Evolutionary conservation across 345 rosid species (phyloP).

Genomic region (Viola odorata): DNA sequence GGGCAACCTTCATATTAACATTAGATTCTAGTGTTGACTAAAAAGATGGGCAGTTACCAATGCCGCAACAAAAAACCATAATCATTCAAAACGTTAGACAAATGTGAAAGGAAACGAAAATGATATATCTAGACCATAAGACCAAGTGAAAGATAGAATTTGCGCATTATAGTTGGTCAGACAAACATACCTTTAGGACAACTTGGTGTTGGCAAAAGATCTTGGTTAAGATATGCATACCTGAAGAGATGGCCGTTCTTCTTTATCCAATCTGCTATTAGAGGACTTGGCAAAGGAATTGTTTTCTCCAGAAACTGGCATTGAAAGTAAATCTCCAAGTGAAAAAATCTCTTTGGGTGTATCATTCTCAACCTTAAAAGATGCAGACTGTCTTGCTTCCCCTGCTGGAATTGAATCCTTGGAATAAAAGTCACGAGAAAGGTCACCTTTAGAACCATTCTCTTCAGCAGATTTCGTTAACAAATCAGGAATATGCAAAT

Average conservation of each 20-base stretch:
- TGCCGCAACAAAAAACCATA: neutral
- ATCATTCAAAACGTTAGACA: neutral
- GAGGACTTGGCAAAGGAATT: conserved; percentile 16
- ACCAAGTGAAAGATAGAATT: neutral
- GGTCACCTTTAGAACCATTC: conserved; percentile 4
- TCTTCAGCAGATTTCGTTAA: neutral
- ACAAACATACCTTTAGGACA: neutral
- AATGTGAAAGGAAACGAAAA: neutral
- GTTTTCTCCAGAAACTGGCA: conserved; percentile 21
- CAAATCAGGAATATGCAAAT: neutral
- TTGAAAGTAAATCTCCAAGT: conserved; percentile 42
- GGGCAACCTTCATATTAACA: neutral
- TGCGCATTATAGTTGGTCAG: neutral
- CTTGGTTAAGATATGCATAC: conserved; percentile 16
- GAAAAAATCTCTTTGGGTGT: conserved; percentile 23
- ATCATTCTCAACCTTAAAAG: conserved; percentile 14
- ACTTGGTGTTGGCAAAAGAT: neutral
- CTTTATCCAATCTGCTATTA: conserved; percentile 11
- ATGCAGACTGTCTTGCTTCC: conserved; percentile 15
- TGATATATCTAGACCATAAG: neutral
- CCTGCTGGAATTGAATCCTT: conserved; percentile 12
- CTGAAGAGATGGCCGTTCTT: conserved; percentile 32
- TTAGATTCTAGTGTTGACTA: neutral
- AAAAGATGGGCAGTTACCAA: neutral
- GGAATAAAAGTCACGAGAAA: neutral